Evolutionary conservation across 2,329 filamentous ascomycete species (phyloP).

Genomic region (Fusarium temperatum): DNA sequence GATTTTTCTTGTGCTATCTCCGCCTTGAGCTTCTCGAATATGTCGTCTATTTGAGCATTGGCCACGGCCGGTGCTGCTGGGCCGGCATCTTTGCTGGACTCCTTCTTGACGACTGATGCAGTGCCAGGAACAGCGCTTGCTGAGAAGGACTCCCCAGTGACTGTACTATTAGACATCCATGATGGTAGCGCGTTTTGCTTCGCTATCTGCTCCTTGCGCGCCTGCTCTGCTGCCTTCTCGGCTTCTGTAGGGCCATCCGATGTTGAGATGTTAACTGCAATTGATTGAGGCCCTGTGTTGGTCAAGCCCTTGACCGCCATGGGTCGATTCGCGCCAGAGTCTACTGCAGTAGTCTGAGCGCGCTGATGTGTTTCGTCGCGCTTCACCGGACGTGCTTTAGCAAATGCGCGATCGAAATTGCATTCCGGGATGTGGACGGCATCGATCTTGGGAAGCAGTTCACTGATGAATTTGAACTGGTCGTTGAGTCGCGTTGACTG

Average conservation of each 20-base stretch:
- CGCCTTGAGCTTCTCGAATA: slow-evolving; percentile 72
- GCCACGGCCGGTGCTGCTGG: slow-evolving; percentile 56
- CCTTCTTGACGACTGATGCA: slow-evolving; percentile 46
- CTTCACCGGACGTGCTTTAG: slow-evolving; percentile 69
- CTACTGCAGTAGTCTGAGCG: slow-evolving; percentile 66
- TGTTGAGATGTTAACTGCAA: slow-evolving; percentile 75
- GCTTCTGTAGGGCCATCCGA: slow-evolving; percentile 72
- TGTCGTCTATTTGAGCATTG: slow-evolving; percentile 69
- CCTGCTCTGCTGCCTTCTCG: slow-evolving; percentile 70
- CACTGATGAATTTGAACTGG: slow-evolving; percentile 81
- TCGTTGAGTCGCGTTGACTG: slow-evolving; percentile 79
- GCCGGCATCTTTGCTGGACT: slow-evolving; percentile 57
- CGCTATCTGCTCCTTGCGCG: slow-evolving; percentile 71
- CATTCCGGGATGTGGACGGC: slow-evolving; percentile 77
- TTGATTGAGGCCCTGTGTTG: slow-evolving; percentile 73
- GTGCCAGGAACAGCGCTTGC: slow-evolving; percentile 37
- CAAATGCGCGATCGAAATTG: slow-evolving; percentile 75
- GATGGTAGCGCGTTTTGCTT: slow-evolving; percentile 74
- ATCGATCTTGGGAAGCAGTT: slow-evolving; percentile 80
- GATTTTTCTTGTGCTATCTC: slow-evolving; percentile 58
- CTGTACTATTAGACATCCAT: slow-evolving; percentile 77
- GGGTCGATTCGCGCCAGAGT: slow-evolving; percentile 62
- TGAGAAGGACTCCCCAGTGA: slow-evolving; percentile 70
- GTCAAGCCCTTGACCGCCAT: slow-evolving; percentile 75
- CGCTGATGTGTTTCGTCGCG: slow-evolving; percentile 75